Evolutionary conservation across 164 flowering plant species (phyloP).

Genomic region (Platanus orientalis): DNA sequence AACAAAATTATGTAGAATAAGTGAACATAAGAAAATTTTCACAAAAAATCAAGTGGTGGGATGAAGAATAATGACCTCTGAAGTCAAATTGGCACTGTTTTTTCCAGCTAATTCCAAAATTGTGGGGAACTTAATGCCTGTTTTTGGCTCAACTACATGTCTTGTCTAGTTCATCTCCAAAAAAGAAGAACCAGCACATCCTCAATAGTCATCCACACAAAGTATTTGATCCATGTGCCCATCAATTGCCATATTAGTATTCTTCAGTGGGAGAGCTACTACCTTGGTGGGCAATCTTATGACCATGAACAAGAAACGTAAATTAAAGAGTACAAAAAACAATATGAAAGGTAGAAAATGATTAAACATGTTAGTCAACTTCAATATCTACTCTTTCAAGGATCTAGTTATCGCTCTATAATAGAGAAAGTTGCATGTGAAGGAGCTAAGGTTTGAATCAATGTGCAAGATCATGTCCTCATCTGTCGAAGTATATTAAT

Average conservation of each 20-base stretch:
- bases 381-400: no score
- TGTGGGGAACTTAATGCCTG: slow-evolving; percentile 85
- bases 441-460: no score
- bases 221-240: no score
- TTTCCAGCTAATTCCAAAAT: slow-evolving; percentile 42
- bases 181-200: slow-evolving; percentile 35
- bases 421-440: no score
- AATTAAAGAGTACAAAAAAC: no score
- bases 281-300: slow-evolving; percentile 50
- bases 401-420: no score
- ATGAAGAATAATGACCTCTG: slow-evolving; percentile 50
- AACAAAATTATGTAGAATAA: no score
- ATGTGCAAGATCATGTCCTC: no score
- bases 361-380: not conserved
- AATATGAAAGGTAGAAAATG: no score
- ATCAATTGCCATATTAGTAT: slow-evolving; percentile 31
- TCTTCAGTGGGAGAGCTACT: slow-evolving; percentile 44
- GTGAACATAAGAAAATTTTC: no score
- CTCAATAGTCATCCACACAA: no score
- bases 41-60: not conserved
- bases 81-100: slow-evolving; percentile 26
- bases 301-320: slow-evolving; percentile 10
- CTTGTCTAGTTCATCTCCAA: slow-evolving; percentile 41
- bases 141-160: slow-evolving; percentile 65
- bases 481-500: no score